Evolutionary conservation across 768 basidiomycete species (phyloP).

Genomic region (Hygrocybe coccinea): DNA sequence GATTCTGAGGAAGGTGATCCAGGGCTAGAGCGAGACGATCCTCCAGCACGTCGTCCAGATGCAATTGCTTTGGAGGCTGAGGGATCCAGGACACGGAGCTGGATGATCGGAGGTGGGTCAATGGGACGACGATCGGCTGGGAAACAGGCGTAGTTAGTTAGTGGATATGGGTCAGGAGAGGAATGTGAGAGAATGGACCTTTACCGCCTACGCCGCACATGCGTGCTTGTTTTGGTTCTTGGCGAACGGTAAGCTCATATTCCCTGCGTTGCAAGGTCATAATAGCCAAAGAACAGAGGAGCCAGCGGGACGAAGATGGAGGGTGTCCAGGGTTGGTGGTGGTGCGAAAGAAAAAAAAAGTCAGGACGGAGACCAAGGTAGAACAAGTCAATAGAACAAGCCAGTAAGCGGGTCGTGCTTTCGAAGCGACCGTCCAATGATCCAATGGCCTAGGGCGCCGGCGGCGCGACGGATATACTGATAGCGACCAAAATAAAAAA

Average conservation of each 20-base stretch:
- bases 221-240: slow-evolving; percentile 87
- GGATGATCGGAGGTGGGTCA: slow-evolving; percentile 96
- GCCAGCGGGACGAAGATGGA: too few species aligned
- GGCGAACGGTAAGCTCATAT: slow-evolving; percentile 80
- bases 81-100: slow-evolving; percentile 79
- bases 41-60: neutral
- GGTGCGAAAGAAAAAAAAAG: neutral
- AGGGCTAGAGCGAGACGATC: neutral
- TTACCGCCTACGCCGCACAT: slow-evolving; percentile 89
- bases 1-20: slow-evolving; percentile 3
- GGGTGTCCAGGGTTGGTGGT: neutral
- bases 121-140: slow-evolving; percentile 92
- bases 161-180: neutral
- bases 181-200: slow-evolving; percentile 34
- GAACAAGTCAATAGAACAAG: too few species aligned
- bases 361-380: neutral
- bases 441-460: neutral
- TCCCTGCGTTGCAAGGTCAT: slow-evolving; percentile 44
- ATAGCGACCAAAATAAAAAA: neutral
- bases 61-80: neutral
- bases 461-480: too few species aligned
- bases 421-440: too few species aligned
- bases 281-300: neutral
- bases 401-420: too few species aligned
- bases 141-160: neutral